phyloP scores from a whole-genome alignment of 2,329 filamentous ascomycete genomes.

The Arthrobotrys conoides region DNA sequence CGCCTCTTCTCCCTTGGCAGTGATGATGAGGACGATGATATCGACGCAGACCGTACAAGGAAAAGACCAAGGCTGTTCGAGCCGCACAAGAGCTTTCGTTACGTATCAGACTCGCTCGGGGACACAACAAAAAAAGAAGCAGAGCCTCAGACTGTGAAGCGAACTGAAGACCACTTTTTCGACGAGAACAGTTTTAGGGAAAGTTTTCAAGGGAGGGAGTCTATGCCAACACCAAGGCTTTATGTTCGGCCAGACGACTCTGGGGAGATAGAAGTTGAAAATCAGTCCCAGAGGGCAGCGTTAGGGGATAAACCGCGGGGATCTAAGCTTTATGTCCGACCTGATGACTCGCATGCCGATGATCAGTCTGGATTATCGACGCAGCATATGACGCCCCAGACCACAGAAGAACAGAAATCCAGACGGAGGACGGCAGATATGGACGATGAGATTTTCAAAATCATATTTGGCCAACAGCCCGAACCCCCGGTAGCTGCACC shows the following conservation, averaged over 20 bases:
- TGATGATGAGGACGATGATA: constrained; percentile 51
- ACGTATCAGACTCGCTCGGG: constrained; percentile 41
- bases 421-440: neutral
- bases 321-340: constrained; percentile 45
- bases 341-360: constrained; percentile 24
- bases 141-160: constrained; percentile 11
- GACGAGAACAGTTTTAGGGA: constrained; percentile 56
- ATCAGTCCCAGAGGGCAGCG: constrained; percentile 26
- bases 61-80: constrained; percentile 53
- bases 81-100: constrained; percentile 50
- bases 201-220: constrained; percentile 39
- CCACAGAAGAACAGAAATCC: neutral
- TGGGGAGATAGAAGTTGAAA: constrained; percentile 13
- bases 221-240: constrained; percentile 29
- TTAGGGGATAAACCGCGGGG: constrained; percentile 37
- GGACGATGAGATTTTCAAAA: constrained; percentile 31
- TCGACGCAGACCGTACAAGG: constrained; percentile 25
- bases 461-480: constrained; percentile 42
- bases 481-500: neutral
- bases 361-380: neutral
- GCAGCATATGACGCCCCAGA: constrained; percentile 1
- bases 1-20: constrained; percentile 40
- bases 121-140: constrained; percentile 25
- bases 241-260: constrained; percentile 49
- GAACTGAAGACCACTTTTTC: constrained; percentile 43